Evolutionary conservation across 345 rosid genomes (phyloP).

Genomic region (Linum usitatissimum): DNA sequence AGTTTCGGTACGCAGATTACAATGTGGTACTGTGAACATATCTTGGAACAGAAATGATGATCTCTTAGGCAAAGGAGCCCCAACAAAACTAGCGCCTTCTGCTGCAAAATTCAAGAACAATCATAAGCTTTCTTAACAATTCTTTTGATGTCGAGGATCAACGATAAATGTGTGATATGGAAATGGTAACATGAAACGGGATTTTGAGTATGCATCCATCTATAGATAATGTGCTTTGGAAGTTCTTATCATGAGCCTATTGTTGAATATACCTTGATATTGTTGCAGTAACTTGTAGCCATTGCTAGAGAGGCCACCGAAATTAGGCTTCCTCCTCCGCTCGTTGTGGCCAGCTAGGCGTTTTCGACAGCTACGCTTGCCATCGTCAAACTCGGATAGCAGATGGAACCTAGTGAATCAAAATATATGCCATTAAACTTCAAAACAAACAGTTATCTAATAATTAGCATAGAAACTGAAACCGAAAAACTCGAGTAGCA

Average conservation of each 20-base stretch:
- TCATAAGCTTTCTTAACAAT: not conserved
- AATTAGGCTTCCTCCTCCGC: constrained; percentile 33
- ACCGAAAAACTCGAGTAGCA: not conserved
- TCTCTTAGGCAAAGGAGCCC: constrained; percentile 17
- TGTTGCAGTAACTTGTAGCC: constrained; percentile 16
- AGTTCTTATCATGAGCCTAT: not conserved
- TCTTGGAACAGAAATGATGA: constrained; percentile 17
- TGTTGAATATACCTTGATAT: constrained; percentile 20
- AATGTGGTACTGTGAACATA: constrained; percentile 7
- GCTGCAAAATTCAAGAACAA: constrained; percentile 4
- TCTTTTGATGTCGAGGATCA: not conserved
- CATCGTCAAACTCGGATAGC: constrained; percentile 36
- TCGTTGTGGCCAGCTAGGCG: constrained; percentile 40
- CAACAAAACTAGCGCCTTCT: constrained; percentile 20
- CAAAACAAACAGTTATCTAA: constrained; percentile 1
- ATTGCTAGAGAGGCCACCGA: constrained; percentile 20
- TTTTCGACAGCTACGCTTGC: constrained; percentile 39
- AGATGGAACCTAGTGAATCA: constrained; percentile 30
- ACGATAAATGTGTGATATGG: not conserved
- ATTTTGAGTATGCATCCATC: not conserved
- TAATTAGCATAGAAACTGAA: constrained; percentile 1
- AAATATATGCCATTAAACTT: constrained; percentile 1
- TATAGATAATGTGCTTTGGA: not conserved
- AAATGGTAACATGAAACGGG: not conserved
- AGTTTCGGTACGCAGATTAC: constrained; percentile 14